A percentile compares a stretch with the other conserved stretches of the same genome.
These are phyloP conservation scores for Hypoxylon lienhwacheense DNA, from an alignment of 495 filamentous ascomycete species.

Conservation along the genomic window DNA sequence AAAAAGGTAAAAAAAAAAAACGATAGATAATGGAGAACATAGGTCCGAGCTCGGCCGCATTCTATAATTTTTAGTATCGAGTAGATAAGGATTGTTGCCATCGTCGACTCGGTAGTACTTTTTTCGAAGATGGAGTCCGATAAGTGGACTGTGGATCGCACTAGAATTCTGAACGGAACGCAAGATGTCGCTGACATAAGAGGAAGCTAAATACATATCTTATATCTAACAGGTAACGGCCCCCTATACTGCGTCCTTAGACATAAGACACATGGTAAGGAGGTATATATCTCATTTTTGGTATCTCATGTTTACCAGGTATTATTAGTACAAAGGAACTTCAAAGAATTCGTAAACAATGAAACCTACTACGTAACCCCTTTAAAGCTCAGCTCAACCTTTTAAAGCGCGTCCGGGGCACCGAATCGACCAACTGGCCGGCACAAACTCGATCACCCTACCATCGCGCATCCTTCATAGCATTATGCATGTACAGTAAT, in stretches of 20 bases:
- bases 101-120: constrained; percentile 28
- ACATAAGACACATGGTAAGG: no score
- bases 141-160: constrained; percentile 30
- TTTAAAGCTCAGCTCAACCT: constrained; percentile 24
- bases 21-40: constrained; percentile 33
- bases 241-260: no score
- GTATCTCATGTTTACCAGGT: no score
- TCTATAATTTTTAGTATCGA: constrained; percentile 23
- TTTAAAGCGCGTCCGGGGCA: no score
- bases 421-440: no score
- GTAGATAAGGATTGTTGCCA: constrained; percentile 34
- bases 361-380: no score
- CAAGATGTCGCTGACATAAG: constrained; percentile 32
- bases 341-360: no score
- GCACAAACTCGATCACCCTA: constrained; percentile 13
- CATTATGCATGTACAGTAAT: no score
- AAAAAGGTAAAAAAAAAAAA: constrained; percentile 21
- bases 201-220: no score
- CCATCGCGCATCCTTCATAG: background rate
- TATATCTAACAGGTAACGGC: no score
- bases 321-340: no score
- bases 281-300: no score
- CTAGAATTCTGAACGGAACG: constrained; percentile 38
- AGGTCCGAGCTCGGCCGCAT: constrained; percentile 33
- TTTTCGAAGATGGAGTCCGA: constrained; percentile 30